Conservation (phyloP, 257 asterid genomes). For the Ajuga chamaepitys region DNA sequence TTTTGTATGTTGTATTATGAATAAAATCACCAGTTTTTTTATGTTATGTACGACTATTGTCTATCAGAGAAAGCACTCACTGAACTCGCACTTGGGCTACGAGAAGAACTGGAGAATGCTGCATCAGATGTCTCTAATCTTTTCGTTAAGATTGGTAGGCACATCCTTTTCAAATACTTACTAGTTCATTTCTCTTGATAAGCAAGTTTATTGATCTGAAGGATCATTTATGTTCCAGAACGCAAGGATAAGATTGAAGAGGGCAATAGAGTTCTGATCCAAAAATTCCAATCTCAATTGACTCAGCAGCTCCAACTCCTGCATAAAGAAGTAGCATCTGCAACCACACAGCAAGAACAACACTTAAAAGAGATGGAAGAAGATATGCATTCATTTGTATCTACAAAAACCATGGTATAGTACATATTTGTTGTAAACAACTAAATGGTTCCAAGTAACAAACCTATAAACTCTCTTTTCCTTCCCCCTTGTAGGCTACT, state of each 20-base stretch:
- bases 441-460: not conserved
- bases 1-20: not conserved
- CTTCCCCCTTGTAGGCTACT: slow-evolving; percentile 44
- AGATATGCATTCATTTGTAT: slow-evolving; percentile 86
- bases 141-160: slow-evolving; percentile 80
- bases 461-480: slow-evolving; percentile 4
- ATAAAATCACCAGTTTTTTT: not conserved
- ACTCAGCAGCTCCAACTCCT: slow-evolving; percentile 79
- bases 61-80: slow-evolving; percentile 75
- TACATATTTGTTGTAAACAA: not conserved
- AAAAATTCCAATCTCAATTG: slow-evolving; percentile 70
- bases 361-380: slow-evolving; percentile 86
- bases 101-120: slow-evolving; percentile 76
- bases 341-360: slow-evolving; percentile 79
- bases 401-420: slow-evolving; percentile 73
- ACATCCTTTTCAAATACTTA: slow-evolving; percentile 7
- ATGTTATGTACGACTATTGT: not conserved
- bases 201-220: not conserved
- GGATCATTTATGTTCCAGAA: slow-evolving; percentile 33
- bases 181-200: not conserved
- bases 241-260: slow-evolving; percentile 86
- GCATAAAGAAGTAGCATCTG: slow-evolving; percentile 75
- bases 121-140: slow-evolving; percentile 69
- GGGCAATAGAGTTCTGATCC: slow-evolving; percentile 58
- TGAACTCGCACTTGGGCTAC: slow-evolving; percentile 76